Conservation (phyloP, 345 rosid genomes). For the Carallia brachiata region DNA sequence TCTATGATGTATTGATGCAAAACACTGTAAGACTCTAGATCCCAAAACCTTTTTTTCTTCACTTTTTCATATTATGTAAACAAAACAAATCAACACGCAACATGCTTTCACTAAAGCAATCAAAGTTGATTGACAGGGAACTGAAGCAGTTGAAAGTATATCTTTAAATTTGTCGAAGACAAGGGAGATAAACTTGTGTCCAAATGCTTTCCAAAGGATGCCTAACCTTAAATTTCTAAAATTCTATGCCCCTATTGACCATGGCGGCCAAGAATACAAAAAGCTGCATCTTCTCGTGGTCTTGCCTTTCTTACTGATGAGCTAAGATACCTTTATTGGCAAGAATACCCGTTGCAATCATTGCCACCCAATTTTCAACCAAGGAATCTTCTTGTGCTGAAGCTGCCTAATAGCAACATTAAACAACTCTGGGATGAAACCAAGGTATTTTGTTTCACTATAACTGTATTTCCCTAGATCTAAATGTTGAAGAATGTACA, state of each 20-base stretch:
- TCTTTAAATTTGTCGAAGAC: background rate
- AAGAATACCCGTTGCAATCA: slow-evolving; percentile 9
- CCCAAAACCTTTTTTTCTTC: background rate
- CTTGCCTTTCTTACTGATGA: background rate
- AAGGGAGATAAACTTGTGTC: background rate
- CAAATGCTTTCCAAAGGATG: background rate
- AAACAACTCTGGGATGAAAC: background rate
- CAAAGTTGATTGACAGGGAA: background rate
- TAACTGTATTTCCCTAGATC: background rate
- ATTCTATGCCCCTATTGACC: background rate
- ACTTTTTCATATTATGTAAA: background rate
- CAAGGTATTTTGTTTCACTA: background rate
- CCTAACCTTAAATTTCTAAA: background rate
- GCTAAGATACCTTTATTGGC: slow-evolving; percentile 4
- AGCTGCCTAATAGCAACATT: slow-evolving; percentile 3
- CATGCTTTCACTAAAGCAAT: background rate
- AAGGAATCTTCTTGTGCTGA: slow-evolving; percentile 3
- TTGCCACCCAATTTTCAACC: slow-evolving; percentile 11
- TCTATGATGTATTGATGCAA: slow-evolving; percentile 5
- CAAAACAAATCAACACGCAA: background rate
- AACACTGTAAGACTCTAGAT: slow-evolving; percentile 3
- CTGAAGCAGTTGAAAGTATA: background rate
- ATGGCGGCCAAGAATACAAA: slow-evolving; percentile 7
- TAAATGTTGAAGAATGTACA: background rate
- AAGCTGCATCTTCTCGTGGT: background rate